Evolutionary conservation across 805 yeast genomes (phyloP).

Genomic region (Lipomyces kockii): DNA sequence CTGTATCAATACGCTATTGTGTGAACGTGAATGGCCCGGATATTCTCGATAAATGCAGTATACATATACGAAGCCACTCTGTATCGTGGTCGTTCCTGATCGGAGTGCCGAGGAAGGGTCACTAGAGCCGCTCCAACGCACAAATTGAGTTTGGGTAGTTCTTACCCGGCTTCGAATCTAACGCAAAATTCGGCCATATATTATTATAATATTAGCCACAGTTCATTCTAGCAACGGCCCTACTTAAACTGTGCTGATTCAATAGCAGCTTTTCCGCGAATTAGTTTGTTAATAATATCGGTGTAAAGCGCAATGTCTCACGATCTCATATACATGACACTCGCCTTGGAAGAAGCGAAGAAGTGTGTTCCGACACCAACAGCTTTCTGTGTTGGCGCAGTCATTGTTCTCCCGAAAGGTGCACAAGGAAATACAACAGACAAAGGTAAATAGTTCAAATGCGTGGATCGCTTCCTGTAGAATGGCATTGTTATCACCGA

Average conservation of each 20-base stretch:
- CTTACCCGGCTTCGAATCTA: too few species aligned
- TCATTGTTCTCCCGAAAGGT: constrained; percentile 49
- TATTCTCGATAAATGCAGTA: not conserved
- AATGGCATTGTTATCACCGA: not conserved
- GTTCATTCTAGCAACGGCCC: too few species aligned
- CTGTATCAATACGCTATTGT: not conserved
- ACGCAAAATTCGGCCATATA: too few species aligned
- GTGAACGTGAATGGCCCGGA: not conserved
- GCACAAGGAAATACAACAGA: constrained; percentile 15
- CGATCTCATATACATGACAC: constrained; percentile 58
- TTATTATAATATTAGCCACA: too few species aligned
- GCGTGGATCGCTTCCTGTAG: not conserved
- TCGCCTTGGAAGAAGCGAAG: constrained; percentile 77
- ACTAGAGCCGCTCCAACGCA: too few species aligned
- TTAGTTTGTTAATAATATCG: not conserved
- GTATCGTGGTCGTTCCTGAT: not conserved
- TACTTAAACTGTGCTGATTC: too few species aligned
- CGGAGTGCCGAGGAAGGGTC: not conserved
- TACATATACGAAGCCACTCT: too few species aligned
- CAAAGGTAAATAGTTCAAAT: constrained; percentile 17
- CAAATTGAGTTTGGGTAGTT: too few species aligned
- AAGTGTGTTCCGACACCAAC: constrained; percentile 82
- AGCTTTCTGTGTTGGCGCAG: constrained; percentile 94
- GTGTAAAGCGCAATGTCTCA: not conserved
- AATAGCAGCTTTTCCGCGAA: too few species aligned